phyloP scores from a whole-genome alignment of 148 eudicot genomes.

The Beta vulgaris region DNA sequence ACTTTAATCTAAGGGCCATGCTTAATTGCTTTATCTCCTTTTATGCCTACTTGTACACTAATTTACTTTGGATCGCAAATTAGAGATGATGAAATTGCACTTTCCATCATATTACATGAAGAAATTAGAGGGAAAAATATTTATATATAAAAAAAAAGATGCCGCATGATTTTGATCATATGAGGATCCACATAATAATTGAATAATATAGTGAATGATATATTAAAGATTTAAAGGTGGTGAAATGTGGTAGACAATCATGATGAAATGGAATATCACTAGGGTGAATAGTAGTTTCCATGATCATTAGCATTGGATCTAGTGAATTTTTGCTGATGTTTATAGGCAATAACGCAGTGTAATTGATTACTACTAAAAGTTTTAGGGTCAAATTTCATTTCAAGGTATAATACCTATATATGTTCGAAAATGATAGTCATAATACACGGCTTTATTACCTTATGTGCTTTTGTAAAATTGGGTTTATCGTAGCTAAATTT shows the following conservation, averaged over 20 bases:
- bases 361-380: slow-evolving; percentile 14
- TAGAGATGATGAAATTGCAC: slow-evolving; percentile 52
- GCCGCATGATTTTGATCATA: slow-evolving; percentile 20
- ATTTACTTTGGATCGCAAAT: slow-evolving; percentile 40
- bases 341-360: not conserved
- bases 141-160: not conserved
- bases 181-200: slow-evolving; percentile 27
- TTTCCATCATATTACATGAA: slow-evolving; percentile 32
- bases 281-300: slow-evolving; percentile 11
- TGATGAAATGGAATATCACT: slow-evolving; percentile 15
- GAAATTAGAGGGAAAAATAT: slow-evolving; percentile 15
- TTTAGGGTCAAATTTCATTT: too few relatives aligned
- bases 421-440: too few relatives aligned
- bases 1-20: slow-evolving; percentile 45
- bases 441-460: too few relatives aligned
- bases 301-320: slow-evolving; percentile 7
- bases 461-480: too few relatives aligned
- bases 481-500: too few relatives aligned
- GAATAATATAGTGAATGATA: slow-evolving; percentile 8
- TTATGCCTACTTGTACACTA: slow-evolving; percentile 16
- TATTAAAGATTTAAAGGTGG: not conserved
- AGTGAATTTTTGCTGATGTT: slow-evolving; percentile 17
- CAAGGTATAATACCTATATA: too few relatives aligned
- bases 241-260: slow-evolving; percentile 21
- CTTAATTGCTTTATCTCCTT: not conserved